Conservation (phyloP, 2,329 filamentous ascomycete species). For the Calonectria montana region DNA sequence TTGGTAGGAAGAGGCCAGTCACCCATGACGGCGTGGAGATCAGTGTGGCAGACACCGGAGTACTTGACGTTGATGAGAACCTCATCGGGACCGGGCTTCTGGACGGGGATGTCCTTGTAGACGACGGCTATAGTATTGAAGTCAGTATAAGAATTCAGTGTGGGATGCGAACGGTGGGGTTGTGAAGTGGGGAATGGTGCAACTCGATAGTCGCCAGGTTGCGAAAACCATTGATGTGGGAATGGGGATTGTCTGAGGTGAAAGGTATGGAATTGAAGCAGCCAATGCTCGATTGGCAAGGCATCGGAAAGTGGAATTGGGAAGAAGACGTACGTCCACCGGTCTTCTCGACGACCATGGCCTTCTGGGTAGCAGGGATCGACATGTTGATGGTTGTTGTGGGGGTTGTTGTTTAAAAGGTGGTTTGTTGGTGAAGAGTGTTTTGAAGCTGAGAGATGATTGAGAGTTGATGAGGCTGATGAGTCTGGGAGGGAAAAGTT, state of each 20-base stretch:
- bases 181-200: constrained; percentile 26
- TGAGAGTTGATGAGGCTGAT: constrained; percentile 42
- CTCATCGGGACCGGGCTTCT: constrained; percentile 85
- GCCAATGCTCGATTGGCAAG: constrained; percentile 18
- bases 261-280: background rate
- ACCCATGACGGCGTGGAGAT: constrained; percentile 82
- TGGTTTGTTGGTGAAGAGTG: constrained; percentile 31
- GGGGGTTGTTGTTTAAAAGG: constrained; percentile 38
- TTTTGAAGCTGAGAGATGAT: constrained; percentile 35
- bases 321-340: constrained; percentile 69
- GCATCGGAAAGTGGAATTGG: background rate
- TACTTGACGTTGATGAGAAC: constrained; percentile 93
- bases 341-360: constrained; percentile 86
- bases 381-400: constrained; percentile 49
- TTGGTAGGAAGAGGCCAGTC: constrained; percentile 91
- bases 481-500: constrained; percentile 40
- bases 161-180: constrained; percentile 30
- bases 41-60: constrained; percentile 92
- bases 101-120: constrained; percentile 86
- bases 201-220: constrained; percentile 25
- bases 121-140: constrained; percentile 60
- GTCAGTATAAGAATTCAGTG: constrained; percentile 27
- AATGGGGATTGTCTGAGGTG: constrained; percentile 11
- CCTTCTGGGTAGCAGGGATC: constrained; percentile 89
- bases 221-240: constrained; percentile 13